A percentile compares a stretch with the other conserved stretches of the same genome.
phyloP scores from a whole-genome alignment of 495 filamentous ascomycete genomes.

The Annulohypoxylon moriforme region DNA sequence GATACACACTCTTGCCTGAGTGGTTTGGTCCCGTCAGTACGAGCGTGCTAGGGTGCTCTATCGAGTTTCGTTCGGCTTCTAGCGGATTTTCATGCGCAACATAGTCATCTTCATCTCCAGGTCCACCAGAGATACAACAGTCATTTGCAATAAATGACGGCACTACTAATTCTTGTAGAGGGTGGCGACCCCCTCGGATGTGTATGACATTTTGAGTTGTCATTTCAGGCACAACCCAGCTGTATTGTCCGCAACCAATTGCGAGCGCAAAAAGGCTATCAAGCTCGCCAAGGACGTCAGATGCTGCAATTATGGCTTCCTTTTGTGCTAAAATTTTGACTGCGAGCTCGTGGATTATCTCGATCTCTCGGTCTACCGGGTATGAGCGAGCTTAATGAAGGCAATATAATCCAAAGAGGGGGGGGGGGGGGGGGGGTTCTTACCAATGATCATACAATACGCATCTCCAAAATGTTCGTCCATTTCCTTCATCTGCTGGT shows the following conservation, averaged over 20 bases:
- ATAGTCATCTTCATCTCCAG: constrained; percentile 25
- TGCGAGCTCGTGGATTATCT: constrained; percentile 83
- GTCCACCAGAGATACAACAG: constrained; percentile 75
- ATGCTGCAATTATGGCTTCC: constrained; percentile 70
- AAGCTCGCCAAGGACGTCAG: constrained; percentile 85
- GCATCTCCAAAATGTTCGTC: constrained; percentile 87
- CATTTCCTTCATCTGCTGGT: constrained; percentile 82
- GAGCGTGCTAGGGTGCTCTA: constrained; percentile 72
- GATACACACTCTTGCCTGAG: constrained; percentile 95
- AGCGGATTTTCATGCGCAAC: background rate
- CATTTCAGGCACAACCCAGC: constrained; percentile 75
- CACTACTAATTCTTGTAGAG: constrained; percentile 89
- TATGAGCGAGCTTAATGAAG: constrained; percentile 33
- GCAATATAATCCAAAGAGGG: background rate
- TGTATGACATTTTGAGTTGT: constrained; percentile 76
- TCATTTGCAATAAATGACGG: constrained; percentile 89
- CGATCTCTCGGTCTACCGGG: constrained; percentile 83
- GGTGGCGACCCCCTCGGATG: constrained; percentile 87
- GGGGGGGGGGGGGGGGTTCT: constrained; percentile 32
- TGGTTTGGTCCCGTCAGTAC: constrained; percentile 94
- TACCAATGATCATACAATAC: constrained; percentile 83
- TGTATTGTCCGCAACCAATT: constrained; percentile 79
- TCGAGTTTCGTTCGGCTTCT: constrained; percentile 31
- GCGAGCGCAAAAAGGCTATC: constrained; percentile 89
- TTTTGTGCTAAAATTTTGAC: constrained; percentile 78